A percentile compares a stretch with the other conserved stretches of the same genome.
phyloP scores from a whole-genome alignment of 495 filamentous ascomycete genomes.

The Jackrogersella multiformis region DNA sequence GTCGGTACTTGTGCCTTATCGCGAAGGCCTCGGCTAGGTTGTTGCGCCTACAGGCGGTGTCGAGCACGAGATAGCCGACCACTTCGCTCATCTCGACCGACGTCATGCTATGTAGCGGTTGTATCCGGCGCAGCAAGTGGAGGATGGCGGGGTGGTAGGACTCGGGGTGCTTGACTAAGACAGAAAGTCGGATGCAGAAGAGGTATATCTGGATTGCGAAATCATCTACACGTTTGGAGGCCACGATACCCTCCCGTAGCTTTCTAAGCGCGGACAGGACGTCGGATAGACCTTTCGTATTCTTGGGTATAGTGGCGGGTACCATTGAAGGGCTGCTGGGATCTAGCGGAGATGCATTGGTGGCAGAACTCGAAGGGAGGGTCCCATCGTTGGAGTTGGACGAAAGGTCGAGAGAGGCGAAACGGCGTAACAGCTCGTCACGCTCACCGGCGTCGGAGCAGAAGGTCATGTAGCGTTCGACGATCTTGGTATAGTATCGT shows the following conservation, averaged over 20 bases:
- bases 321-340: conserved; percentile 14
- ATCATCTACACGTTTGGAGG: conserved; percentile 71
- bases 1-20: conserved; percentile 63
- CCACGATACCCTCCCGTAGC: conserved; percentile 86
- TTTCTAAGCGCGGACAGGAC: conserved; percentile 83
- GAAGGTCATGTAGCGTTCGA: conserved; percentile 86
- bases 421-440: conserved; percentile 75
- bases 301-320: conserved; percentile 32
- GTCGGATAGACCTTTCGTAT: conserved; percentile 53
- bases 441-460: conserved; percentile 72
- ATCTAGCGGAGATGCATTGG: conserved; percentile 6
- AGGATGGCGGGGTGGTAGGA: conserved; percentile 90
- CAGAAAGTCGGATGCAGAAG: conserved; percentile 84
- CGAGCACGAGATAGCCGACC: conserved; percentile 81
- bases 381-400: conserved; percentile 34
- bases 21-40: conserved; percentile 77
- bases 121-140: conserved; percentile 76
- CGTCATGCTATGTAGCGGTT: conserved; percentile 69
- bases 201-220: conserved; percentile 76
- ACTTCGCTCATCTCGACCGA: conserved; percentile 77
- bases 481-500: conserved; percentile 84
- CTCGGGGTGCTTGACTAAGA: conserved; percentile 79
- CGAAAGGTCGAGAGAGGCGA: conserved; percentile 68
- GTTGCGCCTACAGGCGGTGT: conserved; percentile 85
- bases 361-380: conserved; percentile 17